Evolutionary conservation across 495 filamentous ascomycete genomes (phyloP), one percentile per base, ranked within the genome.

Genomic region (Diplogelasinospora grovesii): DNA sequence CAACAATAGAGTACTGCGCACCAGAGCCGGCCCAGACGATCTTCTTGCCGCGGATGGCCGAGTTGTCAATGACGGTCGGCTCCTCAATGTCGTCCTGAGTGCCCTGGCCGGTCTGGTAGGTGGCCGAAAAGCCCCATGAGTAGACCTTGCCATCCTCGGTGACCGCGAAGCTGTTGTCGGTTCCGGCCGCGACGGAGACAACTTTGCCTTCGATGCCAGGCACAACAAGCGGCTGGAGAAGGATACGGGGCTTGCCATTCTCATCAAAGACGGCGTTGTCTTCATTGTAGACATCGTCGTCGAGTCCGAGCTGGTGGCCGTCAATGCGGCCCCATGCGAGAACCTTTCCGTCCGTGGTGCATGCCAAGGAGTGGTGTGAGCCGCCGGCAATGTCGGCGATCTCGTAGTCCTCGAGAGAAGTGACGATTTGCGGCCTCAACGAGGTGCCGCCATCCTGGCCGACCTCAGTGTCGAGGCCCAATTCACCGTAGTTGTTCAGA

Each of bases 401-500:
- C 11, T 73, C 46, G 42, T 71, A 61, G 19, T 68, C 60, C 11
- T 59, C 53, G 22, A 97, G 73, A 4, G 70, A 71, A 2, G 46
- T 38, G 29, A 73, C 54, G 14, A 64, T 26, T 14, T 61, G 57
- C n/a, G 69, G 67, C 39, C 60, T 60, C 21, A 71, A 58, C 32
- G 69, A 45, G 54, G 63, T 64, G 15, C 82, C 84, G 30, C 77
- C 79, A 20, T 65, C 58, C 9, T 72, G 71, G 41, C 88, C 87
- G 18, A 80, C 86, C 33, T 76, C 74, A 9, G 77, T 73, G 9
- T 69, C 67, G 38, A 87, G 72, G 30, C 85, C 92, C 8, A 59
- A 82, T 60, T 90, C 81, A 32, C 81, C 84, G 55, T 83, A 94
- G 57, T 81, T 86, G 65, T 95, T 97, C 24, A 88, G 63, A 5